Evolutionary conservation across 202 grass and related monocot species (phyloP).

Genomic region (Carex arenaria): DNA sequence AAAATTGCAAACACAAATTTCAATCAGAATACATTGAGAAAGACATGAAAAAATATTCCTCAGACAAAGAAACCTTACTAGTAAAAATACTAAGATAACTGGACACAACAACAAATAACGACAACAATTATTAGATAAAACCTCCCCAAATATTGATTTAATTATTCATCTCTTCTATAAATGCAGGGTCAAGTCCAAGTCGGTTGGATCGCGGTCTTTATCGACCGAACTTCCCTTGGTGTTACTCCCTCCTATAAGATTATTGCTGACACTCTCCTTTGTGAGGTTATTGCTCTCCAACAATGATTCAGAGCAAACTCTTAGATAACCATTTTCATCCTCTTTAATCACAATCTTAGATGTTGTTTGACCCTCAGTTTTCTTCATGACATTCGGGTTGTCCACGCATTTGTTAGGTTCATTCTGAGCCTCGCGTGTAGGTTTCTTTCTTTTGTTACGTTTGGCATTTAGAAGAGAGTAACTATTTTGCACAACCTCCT

Average conservation of each 20-base stretch:
- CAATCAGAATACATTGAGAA: not conserved
- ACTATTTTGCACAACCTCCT: not conserved
- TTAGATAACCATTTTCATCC: not conserved
- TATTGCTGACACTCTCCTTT: not conserved
- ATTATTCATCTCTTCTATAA: not conserved
- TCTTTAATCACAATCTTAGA: not conserved
- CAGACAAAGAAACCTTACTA: not conserved
- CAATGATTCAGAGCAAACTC: not conserved
- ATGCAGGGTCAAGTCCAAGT: slow-evolving; percentile 14
- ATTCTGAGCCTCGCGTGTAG: not conserved
- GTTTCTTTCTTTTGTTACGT: not conserved
- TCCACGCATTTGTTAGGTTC: not conserved
- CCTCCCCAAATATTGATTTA: not conserved
- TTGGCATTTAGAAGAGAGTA: not conserved
- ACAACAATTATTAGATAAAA: not conserved
- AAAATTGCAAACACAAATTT: not conserved
- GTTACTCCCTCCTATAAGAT: not conserved
- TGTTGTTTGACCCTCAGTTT: not conserved
- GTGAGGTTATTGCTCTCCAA: not conserved
- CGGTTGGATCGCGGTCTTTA: not conserved
- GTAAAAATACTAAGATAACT: not conserved
- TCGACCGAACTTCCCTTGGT: not conserved
- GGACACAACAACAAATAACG: not conserved
- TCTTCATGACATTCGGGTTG: not conserved
- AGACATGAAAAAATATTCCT: not conserved